Evolutionary conservation across 306 rosid genomes (phyloP), one percentile per base, ranked within the genome.

Genomic region (Mimosa pudica): DNA sequence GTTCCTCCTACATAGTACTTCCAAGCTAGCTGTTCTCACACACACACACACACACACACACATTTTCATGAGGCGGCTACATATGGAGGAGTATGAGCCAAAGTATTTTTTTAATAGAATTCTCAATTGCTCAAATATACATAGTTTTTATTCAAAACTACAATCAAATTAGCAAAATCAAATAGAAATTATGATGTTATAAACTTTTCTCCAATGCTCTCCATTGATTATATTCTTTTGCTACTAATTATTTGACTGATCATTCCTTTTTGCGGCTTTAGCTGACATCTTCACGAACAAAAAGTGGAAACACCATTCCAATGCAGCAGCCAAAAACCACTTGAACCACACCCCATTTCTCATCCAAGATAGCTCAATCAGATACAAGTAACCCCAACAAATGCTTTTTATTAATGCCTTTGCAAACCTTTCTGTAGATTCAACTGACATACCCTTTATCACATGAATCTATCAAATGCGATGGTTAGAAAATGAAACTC

Each of bases 381-480:
- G 16, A 32, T 78, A 65, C 76, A 58, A 1, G 48, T 83, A 82
- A 44, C 83, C 76, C 2, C 68, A 36, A 10, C 79, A 66, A 33
- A 80, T 32, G 13, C 77, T 73, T 0, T 79, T 68, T 57, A 82
- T 63, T 14, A 82, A 78, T 5, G 49, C 82, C 77, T 67, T 57
- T 1, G 55, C 66, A 42, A 80, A 78, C 4, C 42, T 24, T 64
- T 71, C 63, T 44, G 70, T n/a, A 12, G 82, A 52, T 54, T 62
- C 74, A 17, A 52, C 3, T 12, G 79, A 82, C 4, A 69, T 0
- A 41, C 0, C 8, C 49, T 4, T 4, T 6, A n/a, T 4, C 11
- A n/a, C 0, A 1, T n/a, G 36, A 8, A n/a, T 0, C 67, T 73
- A 38, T 55, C 18, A 73, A 16, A 73, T 2, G 7, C 33, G 11